These are phyloP conservation scores for Sedum album DNA, from an alignment of 164 flowering plant genomes.

Conservation along the genomic window DNA sequence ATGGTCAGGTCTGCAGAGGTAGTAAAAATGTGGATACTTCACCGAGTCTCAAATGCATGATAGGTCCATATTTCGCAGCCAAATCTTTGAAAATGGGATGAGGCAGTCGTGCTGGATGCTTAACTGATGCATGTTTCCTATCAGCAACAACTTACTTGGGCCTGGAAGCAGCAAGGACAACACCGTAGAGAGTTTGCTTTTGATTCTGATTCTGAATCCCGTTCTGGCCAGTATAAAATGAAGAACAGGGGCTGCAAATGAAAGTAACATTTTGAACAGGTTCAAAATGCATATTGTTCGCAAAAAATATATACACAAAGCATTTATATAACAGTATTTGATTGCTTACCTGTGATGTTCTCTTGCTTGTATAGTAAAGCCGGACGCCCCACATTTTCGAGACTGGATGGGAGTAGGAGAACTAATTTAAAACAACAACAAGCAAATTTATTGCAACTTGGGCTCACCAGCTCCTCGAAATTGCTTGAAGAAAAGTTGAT, in stretches of 20 bases:
- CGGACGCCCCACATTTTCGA: not conserved
- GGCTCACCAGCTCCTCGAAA: not conserved
- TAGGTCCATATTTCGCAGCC: slow-evolving; percentile 19
- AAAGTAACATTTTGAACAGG: not conserved
- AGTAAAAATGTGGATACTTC: slow-evolving; percentile 16
- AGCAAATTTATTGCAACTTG: not conserved
- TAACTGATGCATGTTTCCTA: slow-evolving; percentile 22
- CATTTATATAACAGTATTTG: not conserved
- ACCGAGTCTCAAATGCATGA: slow-evolving; percentile 19
- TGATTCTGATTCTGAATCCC: not conserved
- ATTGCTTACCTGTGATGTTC: not conserved
- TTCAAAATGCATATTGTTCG: not conserved
- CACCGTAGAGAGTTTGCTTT: not conserved
- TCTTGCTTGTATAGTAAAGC: not conserved
- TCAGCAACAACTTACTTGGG: slow-evolving; percentile 8
- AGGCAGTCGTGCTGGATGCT: slow-evolving; percentile 9
- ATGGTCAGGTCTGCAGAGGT: slow-evolving; percentile 20
- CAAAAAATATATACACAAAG: not conserved
- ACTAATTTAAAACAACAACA: not conserved
- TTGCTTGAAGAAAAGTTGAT: not conserved
- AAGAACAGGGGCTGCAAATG: not conserved
- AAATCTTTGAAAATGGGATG: slow-evolving; percentile 16
- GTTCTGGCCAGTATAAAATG: not conserved
- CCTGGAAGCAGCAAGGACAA: not conserved
- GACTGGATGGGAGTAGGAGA: not conserved